Base-by-base conservation (phyloP, 2,329 filamentous ascomycete genomes). In the Eutypella sp. region DNA sequence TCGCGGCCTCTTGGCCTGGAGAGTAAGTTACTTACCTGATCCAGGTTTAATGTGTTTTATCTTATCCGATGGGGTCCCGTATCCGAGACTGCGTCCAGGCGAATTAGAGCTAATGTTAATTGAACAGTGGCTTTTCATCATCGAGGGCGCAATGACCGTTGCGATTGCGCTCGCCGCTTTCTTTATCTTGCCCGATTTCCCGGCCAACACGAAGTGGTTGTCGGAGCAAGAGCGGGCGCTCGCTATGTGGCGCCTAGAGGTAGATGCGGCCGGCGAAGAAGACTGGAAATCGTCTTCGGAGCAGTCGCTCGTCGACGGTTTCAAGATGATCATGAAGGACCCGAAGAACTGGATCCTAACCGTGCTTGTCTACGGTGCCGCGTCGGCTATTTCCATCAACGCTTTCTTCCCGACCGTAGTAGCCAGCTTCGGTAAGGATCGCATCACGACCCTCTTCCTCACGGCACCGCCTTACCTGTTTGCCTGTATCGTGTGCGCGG, bases 1-100 rank as follows among this genome's bases (percentile, higher is more conserved):
- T 2, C 64, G 64, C 8, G 82, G 81, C 0, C 62, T 82, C 2
- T 63, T 70, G 5, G 79, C 80, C 2, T 86, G 81, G 81, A 68
- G 47, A 22, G 36, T 2, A 39, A 15, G 13, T 39, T 13, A 6
- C 13, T 4, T 15, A 33, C 13, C 40, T 51, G 46, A 46, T 37
- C 48, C 15, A 48, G 48, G 27, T 34, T 9, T 57, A 56, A 33
- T 57, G 60, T 27, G 48, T 53, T 3, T 50, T 58, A 19, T 58
- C 59, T 18, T 42, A 59, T 22, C 50, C n/a, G n/a, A n/a, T n/a
- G n/a, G n/a, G n/a, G n/a, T 49, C 40, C 50, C 72, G 22, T 25
- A 22, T 4, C 44, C 41, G 16, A 48, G 52, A 25, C 22, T 51
- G n/a, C n/a, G n/a, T n/a, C n/a, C n/a, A n/a, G n/a, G n/a, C n/a